A percentile compares a stretch with the other conserved stretches of the same genome.
Conservation (phyloP, 2,329 filamentous ascomycete genomes). For the Leptographium wingfieldii region DNA sequence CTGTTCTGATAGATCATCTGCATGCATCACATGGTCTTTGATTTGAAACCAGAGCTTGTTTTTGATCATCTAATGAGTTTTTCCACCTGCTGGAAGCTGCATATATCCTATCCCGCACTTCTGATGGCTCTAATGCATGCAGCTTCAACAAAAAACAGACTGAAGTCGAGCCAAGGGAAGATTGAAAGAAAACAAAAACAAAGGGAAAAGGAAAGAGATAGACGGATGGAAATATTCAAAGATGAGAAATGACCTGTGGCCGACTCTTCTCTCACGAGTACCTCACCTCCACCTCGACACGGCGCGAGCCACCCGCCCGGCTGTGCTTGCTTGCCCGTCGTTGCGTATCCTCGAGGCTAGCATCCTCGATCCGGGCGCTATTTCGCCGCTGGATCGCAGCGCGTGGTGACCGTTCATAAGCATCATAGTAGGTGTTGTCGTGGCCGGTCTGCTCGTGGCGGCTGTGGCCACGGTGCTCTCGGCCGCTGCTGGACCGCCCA, state of each 20-base stretch:
- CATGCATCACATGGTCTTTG: background rate
- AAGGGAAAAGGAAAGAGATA: background rate
- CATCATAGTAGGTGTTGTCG: background rate
- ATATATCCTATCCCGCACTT: background rate
- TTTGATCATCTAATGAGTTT: background rate
- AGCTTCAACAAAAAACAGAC: background rate
- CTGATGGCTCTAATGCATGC: background rate
- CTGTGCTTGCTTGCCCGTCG: background rate
- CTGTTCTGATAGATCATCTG: background rate
- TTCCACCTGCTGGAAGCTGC: background rate
- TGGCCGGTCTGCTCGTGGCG: background rate
- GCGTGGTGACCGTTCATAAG: background rate
- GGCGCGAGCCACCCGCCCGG: background rate
- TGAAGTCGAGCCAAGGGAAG: background rate
- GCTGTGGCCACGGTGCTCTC: background rate
- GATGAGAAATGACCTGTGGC: background rate
- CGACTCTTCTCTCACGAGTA: background rate
- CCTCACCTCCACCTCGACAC: background rate
- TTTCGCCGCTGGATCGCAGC: background rate
- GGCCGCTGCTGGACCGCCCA: background rate
- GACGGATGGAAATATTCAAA: background rate
- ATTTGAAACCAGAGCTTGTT: background rate
- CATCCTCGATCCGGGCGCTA: background rate
- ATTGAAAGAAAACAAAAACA: background rate
- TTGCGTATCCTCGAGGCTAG: background rate